phyloP scores from a whole-genome alignment of 2,329 filamentous ascomycete species.

The Alternaria dauci region DNA sequence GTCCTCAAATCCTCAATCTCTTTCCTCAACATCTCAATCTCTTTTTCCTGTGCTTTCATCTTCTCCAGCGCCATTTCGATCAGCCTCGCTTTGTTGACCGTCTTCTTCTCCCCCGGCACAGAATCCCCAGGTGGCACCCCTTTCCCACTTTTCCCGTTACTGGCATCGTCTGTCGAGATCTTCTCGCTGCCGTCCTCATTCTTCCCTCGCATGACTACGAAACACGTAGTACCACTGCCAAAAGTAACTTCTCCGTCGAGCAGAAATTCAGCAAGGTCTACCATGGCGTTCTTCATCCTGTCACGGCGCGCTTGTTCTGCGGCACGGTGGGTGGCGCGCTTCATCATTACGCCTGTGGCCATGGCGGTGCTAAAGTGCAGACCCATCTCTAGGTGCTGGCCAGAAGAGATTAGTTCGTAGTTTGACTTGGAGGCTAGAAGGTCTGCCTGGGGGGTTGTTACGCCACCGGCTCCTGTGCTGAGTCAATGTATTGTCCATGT shows the following conservation, averaged over 20 bases:
- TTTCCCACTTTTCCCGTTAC: conserved; percentile 13
- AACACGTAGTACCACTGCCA: conserved; percentile 42
- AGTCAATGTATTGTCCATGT: background rate
- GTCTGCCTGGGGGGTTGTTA: conserved; percentile 39
- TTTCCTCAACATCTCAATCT: conserved; percentile 38
- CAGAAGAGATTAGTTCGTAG: conserved; percentile 42
- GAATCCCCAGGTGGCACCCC: background rate
- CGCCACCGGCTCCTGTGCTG: conserved; percentile 31
- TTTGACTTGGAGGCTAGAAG: conserved; percentile 41
- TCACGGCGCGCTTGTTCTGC: conserved; percentile 45
- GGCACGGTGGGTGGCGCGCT: conserved; percentile 42
- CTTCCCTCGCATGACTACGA: conserved; percentile 38
- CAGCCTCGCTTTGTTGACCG: conserved; percentile 42
- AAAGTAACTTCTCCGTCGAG: conserved; percentile 45
- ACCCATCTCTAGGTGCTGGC: conserved; percentile 44
- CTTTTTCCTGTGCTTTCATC: conserved; percentile 40
- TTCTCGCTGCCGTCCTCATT: conserved; percentile 13
- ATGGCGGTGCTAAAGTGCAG: conserved; percentile 45
- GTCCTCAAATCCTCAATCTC: conserved; percentile 33
- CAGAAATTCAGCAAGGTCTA: conserved; percentile 40
- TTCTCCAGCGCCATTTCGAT: conserved; percentile 46
- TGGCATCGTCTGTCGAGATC: background rate
- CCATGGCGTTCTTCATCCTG: conserved; percentile 44
- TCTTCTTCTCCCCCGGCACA: conserved; percentile 32
- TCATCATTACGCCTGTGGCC: conserved; percentile 46